These are phyloP conservation scores for Trifolium repens DNA, from an alignment of 306 rosid species.

Conservation along the genomic window DNA sequence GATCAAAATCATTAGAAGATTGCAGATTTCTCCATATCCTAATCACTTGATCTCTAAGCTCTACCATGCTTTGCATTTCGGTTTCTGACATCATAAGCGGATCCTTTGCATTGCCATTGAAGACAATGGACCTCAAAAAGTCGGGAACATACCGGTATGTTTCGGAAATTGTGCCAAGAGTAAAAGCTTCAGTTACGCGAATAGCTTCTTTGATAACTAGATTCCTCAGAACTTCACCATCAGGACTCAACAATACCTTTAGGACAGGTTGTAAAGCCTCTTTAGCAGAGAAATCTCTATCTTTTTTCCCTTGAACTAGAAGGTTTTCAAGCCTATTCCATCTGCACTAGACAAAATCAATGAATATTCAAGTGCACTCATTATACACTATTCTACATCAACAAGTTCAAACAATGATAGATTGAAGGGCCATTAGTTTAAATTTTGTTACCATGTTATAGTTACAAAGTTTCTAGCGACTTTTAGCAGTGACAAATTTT, in stretches of 20 bases:
- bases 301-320: conserved; percentile 81
- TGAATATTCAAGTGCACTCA: conserved; percentile 43
- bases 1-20: conserved; percentile 80
- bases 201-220: conserved; percentile 85
- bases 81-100: conserved; percentile 63
- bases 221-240: conserved; percentile 72
- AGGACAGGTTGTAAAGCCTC: conserved; percentile 91
- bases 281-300: conserved; percentile 84
- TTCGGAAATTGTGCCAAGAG: conserved; percentile 61
- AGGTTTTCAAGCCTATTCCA: conserved; percentile 95
- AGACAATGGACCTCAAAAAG: conserved; percentile 61
- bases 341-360: conserved; percentile 58
- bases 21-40: conserved; percentile 78
- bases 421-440: neutral
- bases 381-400: conserved; percentile 36
- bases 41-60: conserved; percentile 78
- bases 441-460: too few species aligned
- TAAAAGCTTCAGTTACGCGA: conserved; percentile 84
- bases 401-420: conserved; percentile 23
- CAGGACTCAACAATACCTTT: conserved; percentile 84
- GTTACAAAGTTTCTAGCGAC: too few species aligned
- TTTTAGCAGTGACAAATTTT: too few species aligned
- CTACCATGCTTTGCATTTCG: conserved; percentile 69
- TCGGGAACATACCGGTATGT: conserved; percentile 67
- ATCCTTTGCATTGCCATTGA: conserved; percentile 65